phyloP scores from a whole-genome alignment of 1,284 basidiomycete genomes.

The Rhodotorula sp. region DNA sequence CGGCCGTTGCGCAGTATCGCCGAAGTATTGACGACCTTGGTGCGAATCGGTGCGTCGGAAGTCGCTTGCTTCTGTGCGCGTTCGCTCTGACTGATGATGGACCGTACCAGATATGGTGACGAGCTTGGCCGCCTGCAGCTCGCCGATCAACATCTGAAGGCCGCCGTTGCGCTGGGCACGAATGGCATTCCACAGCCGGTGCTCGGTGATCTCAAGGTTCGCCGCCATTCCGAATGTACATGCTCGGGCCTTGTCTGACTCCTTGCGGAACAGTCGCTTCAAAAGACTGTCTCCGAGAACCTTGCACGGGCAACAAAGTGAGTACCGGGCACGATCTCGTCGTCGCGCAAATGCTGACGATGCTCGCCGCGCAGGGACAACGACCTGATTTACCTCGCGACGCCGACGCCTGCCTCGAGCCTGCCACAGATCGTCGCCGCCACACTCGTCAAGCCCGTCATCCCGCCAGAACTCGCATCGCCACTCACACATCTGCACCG shows the following conservation, averaged over 20 bases:
- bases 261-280: slow-evolving; percentile 59
- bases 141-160: slow-evolving; percentile 68
- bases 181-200: slow-evolving; percentile 65
- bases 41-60: slow-evolving; percentile 60
- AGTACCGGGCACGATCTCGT: background rate
- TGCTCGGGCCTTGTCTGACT: slow-evolving; percentile 53
- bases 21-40: slow-evolving; percentile 90
- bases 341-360: no score
- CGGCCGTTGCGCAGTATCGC: slow-evolving; percentile 83
- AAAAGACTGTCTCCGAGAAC: slow-evolving; percentile 60
- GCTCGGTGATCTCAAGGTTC: slow-evolving; percentile 72
- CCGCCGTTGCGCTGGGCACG: slow-evolving; percentile 66
- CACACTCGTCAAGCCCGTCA: slow-evolving; percentile 65
- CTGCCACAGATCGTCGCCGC: slow-evolving; percentile 67
- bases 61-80: background rate
- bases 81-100: slow-evolving; percentile 6
- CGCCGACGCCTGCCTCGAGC: slow-evolving; percentile 71
- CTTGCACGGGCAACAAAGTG: slow-evolving; percentile 62
- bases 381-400: slow-evolving; percentile 90
- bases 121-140: slow-evolving; percentile 73
- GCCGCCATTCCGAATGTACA: slow-evolving; percentile 1
- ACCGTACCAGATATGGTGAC: slow-evolving; percentile 69
- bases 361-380: slow-evolving; percentile 65
- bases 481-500: slow-evolving; percentile 7
- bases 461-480: slow-evolving; percentile 60